phyloP scores from a whole-genome alignment of 2,329 filamentous ascomycete species.

The Talaromyces marneffei region DNA sequence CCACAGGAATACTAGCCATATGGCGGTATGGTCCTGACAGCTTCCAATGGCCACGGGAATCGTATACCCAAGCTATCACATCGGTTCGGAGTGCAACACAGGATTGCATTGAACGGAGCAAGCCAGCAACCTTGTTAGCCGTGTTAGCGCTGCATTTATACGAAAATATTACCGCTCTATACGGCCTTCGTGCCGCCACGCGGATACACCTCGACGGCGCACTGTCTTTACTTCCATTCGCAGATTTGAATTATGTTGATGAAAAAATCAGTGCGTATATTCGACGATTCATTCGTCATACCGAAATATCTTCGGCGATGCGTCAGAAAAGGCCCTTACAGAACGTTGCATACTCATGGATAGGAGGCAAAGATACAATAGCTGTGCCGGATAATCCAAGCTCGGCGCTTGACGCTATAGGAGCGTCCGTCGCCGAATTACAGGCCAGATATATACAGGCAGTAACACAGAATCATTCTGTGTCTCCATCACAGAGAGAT shows the following conservation, averaged over 20 bases:
- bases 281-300: neutral
- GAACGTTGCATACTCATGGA: neutral
- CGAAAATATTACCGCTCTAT: neutral
- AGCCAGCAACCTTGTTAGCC: neutral
- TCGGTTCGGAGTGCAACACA: neutral
- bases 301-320: neutral
- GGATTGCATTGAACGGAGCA: neutral
- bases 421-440: neutral
- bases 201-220: neutral
- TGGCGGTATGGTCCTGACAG: neutral
- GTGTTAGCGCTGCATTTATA: neutral
- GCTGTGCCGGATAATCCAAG: neutral
- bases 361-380: neutral
- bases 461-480: neutral
- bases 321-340: neutral
- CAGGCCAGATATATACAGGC: neutral
- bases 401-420: neutral
- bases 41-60: neutral
- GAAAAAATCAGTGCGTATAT: neutral
- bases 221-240: neutral
- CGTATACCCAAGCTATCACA: neutral
- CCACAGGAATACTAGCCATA: neutral
- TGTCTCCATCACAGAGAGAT: neutral
- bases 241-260: neutral
- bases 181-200: neutral